A percentile compares a stretch with the other conserved stretches of the same genome.
phyloP scores from a whole-genome alignment of 1,284 basidiomycete species.

The Ganoderma lucidum region DNA sequence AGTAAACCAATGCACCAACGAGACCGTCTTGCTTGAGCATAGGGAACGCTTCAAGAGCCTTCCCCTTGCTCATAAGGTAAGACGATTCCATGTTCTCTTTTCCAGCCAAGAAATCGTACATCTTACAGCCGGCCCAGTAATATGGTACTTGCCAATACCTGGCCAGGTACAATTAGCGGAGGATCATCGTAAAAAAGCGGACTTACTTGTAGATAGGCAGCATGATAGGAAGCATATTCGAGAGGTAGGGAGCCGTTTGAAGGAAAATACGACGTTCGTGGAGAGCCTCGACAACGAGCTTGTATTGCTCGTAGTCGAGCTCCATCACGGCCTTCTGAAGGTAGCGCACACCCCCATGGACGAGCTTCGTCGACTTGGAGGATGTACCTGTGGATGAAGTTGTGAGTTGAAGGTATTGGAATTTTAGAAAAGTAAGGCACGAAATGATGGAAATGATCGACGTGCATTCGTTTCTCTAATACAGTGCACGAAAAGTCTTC shows the following conservation, averaged over 20 bases:
- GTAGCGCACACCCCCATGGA: constrained; percentile 97
- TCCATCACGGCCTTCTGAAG: constrained; percentile 97
- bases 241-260: constrained; percentile 95
- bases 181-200: not conserved
- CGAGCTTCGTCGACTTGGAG: constrained; percentile 97
- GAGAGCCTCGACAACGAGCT: constrained; percentile 93
- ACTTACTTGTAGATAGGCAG: constrained; percentile 87
- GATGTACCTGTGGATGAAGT: constrained; percentile 77
- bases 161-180: constrained; percentile 20
- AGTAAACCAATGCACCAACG: constrained; percentile 96
- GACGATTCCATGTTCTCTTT: constrained; percentile 97
- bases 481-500: too few species aligned
- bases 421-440: not conserved
- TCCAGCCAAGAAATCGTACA: constrained; percentile 96
- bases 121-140: constrained; percentile 95
- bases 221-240: constrained; percentile 94
- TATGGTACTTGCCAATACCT: constrained; percentile 98
- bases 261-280: constrained; percentile 95
- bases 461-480: not conserved
- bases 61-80: constrained; percentile 94
- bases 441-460: not conserved
- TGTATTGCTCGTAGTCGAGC: constrained; percentile 97
- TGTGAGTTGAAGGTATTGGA: not conserved
- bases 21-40: constrained; percentile 96
- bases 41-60: constrained; percentile 94